Percentiles rank a stretch among this genome's conserved stretches.
These are phyloP conservation scores for Asterophora parasitica DNA, from an alignment of 768 basidiomycete species.

Conservation along the genomic window DNA sequence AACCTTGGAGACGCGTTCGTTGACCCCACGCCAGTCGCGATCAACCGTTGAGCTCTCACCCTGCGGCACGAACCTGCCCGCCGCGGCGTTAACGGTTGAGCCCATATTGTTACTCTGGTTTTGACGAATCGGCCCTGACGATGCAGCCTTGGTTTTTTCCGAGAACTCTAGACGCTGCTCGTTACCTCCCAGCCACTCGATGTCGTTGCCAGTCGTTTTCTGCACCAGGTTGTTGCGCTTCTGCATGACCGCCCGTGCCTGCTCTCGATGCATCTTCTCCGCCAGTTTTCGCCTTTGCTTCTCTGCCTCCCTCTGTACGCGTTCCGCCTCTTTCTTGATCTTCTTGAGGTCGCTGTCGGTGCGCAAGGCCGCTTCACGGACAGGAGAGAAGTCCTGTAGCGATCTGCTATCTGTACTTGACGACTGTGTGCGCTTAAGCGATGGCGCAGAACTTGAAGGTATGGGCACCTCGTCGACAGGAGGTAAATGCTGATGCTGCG, in stretches of 20 bases:
- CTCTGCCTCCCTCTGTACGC: constrained; percentile 76
- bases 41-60: constrained; percentile 30
- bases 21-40: constrained; percentile 49
- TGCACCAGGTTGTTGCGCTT: constrained; percentile 78
- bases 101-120: constrained; percentile 38
- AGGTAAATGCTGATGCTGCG: constrained; percentile 41
- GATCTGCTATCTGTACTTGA: constrained; percentile 71
- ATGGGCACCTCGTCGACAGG: constrained; percentile 70
- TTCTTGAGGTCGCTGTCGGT: constrained; percentile 62
- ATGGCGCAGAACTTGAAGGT: constrained; percentile 49
- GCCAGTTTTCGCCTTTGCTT: constrained; percentile 75
- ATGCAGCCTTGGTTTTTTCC: constrained; percentile 49
- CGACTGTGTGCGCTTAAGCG: constrained; percentile 76
- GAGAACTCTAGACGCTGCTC: constrained; percentile 38
- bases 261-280: constrained; percentile 74
- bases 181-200: constrained; percentile 59
- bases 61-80: constrained; percentile 44
- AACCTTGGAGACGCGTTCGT: constrained; percentile 68
- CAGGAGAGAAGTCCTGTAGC: constrained; percentile 49
- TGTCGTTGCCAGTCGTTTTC: constrained; percentile 46
- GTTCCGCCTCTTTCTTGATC: constrained; percentile 77
- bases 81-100: constrained; percentile 55
- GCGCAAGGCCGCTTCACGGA: constrained; percentile 31
- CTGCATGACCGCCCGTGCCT: constrained; percentile 88
- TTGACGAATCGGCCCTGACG: constrained; percentile 63